Evolutionary conservation across 2,329 filamentous ascomycete species (phyloP).

Genomic region (Lomentospora prolificans): DNA sequence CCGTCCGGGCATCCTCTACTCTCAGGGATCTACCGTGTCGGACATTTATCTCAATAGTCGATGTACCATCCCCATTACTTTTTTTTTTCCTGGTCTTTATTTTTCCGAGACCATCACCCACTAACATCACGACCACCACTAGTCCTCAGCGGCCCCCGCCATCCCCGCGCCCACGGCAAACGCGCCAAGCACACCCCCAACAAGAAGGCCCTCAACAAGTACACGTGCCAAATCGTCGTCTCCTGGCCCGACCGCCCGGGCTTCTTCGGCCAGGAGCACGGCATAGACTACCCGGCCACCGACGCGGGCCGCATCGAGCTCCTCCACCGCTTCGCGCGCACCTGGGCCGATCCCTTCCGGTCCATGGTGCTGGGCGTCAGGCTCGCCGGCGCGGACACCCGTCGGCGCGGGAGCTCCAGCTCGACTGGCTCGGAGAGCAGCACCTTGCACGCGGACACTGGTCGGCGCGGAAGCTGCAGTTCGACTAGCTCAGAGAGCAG

Average conservation of each 20-base stretch:
- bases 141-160: conserved; percentile 4
- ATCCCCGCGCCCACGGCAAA: conserved; percentile 26
- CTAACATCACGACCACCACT: background rate
- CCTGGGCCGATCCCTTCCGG: conserved; percentile 40
- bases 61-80: no score
- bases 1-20: no score
- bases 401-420: no score
- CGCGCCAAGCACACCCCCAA: conserved; percentile 30
- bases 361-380: conserved; percentile 28
- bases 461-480: no score
- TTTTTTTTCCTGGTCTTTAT: no score
- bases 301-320: conserved; percentile 28
- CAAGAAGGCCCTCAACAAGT: conserved; percentile 21
- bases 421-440: background rate
- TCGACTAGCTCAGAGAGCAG: background rate
- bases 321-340: conserved; percentile 31
- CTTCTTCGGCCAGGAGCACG: conserved; percentile 20
- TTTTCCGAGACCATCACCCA: no score
- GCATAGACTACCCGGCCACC: conserved; percentile 29
- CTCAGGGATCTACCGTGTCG: no score
- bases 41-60: no score
- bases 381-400: background rate
- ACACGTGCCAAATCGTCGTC: conserved; percentile 37
- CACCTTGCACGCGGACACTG: no score
- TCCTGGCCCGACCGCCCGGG: conserved; percentile 37